These are phyloP conservation scores for Mycena floridula DNA, from an alignment of 768 basidiomycete species.

Conservation along the genomic window DNA sequence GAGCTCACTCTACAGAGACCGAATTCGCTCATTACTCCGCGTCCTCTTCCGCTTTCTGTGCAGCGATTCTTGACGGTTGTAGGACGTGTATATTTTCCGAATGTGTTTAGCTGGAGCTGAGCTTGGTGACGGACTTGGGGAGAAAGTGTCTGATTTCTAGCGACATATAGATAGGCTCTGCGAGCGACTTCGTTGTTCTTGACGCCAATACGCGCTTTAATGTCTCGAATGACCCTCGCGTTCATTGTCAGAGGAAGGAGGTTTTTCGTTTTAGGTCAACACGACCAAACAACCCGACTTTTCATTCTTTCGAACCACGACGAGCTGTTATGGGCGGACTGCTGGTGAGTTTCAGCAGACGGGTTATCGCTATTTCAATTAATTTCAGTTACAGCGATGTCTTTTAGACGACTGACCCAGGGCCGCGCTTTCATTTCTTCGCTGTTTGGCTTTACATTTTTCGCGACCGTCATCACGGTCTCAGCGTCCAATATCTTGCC, in stretches of 20 bases:
- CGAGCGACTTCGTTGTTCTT: conserved; percentile 74
- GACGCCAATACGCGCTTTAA: conserved; percentile 70
- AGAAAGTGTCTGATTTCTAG: conserved; percentile 86
- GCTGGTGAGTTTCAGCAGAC: too few relatives aligned
- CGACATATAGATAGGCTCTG: conserved; percentile 88
- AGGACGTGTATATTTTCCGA: conserved; percentile 78
- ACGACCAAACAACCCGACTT: too few relatives aligned
- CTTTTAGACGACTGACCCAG: conserved; percentile 56
- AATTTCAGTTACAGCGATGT: background rate
- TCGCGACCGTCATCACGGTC: conserved; percentile 74
- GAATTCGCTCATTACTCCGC: conserved; percentile 88
- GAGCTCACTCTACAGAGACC: conserved; percentile 68
- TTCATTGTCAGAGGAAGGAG: too few relatives aligned
- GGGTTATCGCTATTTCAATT: background rate
- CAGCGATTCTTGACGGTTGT: conserved; percentile 89
- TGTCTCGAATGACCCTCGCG: conserved; percentile 62
- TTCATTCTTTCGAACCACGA: too few relatives aligned
- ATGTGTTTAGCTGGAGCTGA: conserved; percentile 87
- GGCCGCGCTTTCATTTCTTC: conserved; percentile 71
- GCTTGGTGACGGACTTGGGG: conserved; percentile 89
- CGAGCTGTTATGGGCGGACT: too few relatives aligned
- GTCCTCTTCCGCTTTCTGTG: conserved; percentile 74
- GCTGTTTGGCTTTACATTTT: conserved; percentile 75
- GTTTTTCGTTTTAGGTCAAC: too few relatives aligned
- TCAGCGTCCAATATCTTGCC: conserved; percentile 75